Evolutionary conservation across 176 grass and related monocot genomes (phyloP).

Genomic region (Olyra latifolia): DNA sequence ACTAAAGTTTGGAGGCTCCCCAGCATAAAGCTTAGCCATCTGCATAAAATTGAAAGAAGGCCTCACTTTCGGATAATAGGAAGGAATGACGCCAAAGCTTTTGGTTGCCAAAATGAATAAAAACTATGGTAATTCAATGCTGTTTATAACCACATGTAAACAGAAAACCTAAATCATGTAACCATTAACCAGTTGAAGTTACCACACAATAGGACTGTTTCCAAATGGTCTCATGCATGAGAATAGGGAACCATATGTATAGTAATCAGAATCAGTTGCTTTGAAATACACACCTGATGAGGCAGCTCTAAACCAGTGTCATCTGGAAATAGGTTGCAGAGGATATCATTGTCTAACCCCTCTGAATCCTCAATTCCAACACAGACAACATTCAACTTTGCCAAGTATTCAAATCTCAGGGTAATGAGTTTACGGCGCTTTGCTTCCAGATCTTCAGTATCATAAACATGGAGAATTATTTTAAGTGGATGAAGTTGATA

Average conservation of each 20-base stretch:
- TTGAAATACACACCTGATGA: conserved; percentile 58
- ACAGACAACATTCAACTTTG: conserved; percentile 87
- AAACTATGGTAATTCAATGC: not conserved
- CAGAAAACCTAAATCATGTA: not conserved
- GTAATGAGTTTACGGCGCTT: conserved; percentile 57
- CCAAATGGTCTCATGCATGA: conserved; percentile 1
- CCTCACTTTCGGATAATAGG: conserved; percentile 1
- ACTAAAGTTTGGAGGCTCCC: conserved; percentile 63
- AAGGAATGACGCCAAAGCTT: not conserved
- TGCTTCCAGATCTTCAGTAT: conserved; percentile 54
- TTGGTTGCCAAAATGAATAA: not conserved
- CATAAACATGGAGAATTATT: conserved; percentile 71
- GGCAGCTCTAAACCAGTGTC: conserved; percentile 90
- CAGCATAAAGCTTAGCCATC: conserved; percentile 84
- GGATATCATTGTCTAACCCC: conserved; percentile 64
- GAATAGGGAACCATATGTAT: not conserved
- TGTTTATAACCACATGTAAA: not conserved
- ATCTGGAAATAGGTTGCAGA: conserved; percentile 97
- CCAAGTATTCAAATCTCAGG: conserved; percentile 82
- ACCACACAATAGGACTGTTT: not conserved
- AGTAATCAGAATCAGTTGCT: conserved; percentile 16
- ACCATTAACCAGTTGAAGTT: not conserved
- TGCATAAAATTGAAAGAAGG: conserved; percentile 43
- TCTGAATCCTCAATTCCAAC: conserved; percentile 80
- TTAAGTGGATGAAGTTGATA: conserved; percentile 91